Evolutionary conservation across 441 rosid genomes (phyloP).

Genomic region (Viola pubescens): DNA sequence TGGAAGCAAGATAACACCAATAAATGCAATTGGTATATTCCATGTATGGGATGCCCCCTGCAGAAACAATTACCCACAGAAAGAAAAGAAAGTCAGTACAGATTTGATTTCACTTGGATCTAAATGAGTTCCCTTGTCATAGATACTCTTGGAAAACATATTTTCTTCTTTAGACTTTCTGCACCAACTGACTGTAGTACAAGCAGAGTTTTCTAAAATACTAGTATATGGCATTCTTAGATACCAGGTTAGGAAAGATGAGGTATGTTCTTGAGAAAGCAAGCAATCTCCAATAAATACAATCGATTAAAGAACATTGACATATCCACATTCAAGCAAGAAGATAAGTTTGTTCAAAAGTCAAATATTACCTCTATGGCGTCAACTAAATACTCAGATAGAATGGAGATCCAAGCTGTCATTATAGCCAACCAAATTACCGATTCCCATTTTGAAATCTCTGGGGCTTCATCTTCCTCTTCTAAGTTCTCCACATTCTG

Average conservation of each 20-base stretch:
- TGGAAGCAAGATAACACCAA: constrained; percentile 88
- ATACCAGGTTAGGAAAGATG: background rate
- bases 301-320: background rate
- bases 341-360: background rate
- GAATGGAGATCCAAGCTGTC: constrained; percentile 86
- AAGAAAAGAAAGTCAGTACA: background rate
- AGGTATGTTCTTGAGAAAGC: background rate
- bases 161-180: background rate
- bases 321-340: background rate
- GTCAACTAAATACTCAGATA: constrained; percentile 93
- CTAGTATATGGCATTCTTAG: too few species aligned
- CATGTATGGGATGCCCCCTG: constrained; percentile 79
- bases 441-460: constrained; percentile 80
- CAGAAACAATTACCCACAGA: constrained; percentile 16
- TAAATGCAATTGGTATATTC: constrained; percentile 82
- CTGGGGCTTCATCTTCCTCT: constrained; percentile 52
- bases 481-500: constrained; percentile 38
- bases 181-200: too few species aligned
- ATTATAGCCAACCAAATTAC: constrained; percentile 77
- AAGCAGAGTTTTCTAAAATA: too few species aligned
- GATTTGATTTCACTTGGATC: background rate
- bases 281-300: background rate
- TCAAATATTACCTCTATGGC: constrained; percentile 51
- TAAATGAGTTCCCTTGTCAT: background rate
- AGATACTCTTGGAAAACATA: background rate